A percentile compares a stretch with the other conserved stretches of the same genome.
Evolutionary conservation across 2,329 filamentous ascomycete species (phyloP).

Genomic region (Talaromyces rugulosus): DNA sequence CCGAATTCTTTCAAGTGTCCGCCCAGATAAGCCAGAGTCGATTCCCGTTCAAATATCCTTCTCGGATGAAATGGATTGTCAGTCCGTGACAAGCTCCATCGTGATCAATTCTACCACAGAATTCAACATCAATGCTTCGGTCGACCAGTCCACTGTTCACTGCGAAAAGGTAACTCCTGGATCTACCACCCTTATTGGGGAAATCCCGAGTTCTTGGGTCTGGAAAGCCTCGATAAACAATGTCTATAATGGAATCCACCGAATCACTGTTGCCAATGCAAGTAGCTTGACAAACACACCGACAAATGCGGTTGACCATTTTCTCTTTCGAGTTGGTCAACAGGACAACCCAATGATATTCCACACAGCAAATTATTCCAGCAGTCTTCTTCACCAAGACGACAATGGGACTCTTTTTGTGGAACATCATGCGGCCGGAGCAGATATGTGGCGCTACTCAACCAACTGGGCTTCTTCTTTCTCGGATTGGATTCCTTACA

Average conservation of each 20-base stretch:
- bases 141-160: conserved; percentile 43
- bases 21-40: conserved; percentile 37
- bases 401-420: conserved; percentile 45
- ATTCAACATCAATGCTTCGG: conserved; percentile 36
- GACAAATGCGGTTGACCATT: conserved; percentile 56
- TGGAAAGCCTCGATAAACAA: conserved; percentile 51
- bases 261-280: conserved; percentile 54
- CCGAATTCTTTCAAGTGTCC: conserved; percentile 49
- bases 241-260: conserved; percentile 59
- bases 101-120: conserved; percentile 52
- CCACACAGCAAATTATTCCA: conserved; percentile 57
- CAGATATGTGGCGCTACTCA: conserved; percentile 60
- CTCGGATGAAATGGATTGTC: conserved; percentile 59
- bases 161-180: conserved; percentile 42
- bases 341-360: conserved; percentile 58
- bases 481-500: conserved; percentile 56
- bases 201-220: conserved; percentile 52
- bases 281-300: conserved; percentile 38
- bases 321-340: conserved; percentile 58
- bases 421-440: conserved; percentile 58
- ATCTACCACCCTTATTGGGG: conserved; percentile 42
- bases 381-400: conserved; percentile 46
- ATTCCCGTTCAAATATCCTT: conserved; percentile 55
- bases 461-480: conserved; percentile 58
- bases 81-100: conserved; percentile 49